These are phyloP conservation scores for Cinnamomum micranthum DNA, from an alignment of 164 flowering plant species.

Conservation along the genomic window DNA sequence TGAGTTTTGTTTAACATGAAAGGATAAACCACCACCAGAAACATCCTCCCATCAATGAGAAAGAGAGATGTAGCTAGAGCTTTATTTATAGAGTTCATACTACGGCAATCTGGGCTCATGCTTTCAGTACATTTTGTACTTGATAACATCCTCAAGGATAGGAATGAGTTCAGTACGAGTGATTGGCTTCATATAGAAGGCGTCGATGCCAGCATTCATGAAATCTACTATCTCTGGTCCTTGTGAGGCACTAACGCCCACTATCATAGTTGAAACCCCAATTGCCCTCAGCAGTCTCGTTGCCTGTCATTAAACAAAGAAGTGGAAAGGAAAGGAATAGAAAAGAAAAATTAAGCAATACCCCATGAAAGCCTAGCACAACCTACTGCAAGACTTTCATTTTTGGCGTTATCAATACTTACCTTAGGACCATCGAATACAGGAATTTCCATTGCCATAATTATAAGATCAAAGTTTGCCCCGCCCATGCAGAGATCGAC, in stretches of 20 bases:
- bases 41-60: too few relatives aligned
- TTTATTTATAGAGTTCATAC: too few relatives aligned
- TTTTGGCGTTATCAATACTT: not conserved
- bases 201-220: slow-evolving; percentile 6
- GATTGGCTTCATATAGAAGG: not conserved
- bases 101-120: too few relatives aligned
- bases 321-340: too few relatives aligned
- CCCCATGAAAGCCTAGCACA: too few relatives aligned
- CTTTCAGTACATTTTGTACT: too few relatives aligned
- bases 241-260: not conserved
- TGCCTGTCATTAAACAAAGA: not conserved
- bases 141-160: not conserved
- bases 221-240: not conserved
- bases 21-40: too few relatives aligned
- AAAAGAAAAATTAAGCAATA: too few relatives aligned
- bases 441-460: slow-evolving; percentile 43
- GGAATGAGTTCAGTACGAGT: not conserved
- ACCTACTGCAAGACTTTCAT: too few relatives aligned
- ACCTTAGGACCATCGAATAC: slow-evolving; percentile 36
- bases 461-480: slow-evolving; percentile 20
- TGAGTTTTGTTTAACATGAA: too few relatives aligned
- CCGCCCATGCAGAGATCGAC: slow-evolving; percentile 20
- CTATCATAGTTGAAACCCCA: not conserved
- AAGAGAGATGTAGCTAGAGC: too few relatives aligned
- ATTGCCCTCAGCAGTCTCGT: not conserved